phyloP scores from a whole-genome alignment of 139 green algal species.

The Chlamydomonas sp. region DNA sequence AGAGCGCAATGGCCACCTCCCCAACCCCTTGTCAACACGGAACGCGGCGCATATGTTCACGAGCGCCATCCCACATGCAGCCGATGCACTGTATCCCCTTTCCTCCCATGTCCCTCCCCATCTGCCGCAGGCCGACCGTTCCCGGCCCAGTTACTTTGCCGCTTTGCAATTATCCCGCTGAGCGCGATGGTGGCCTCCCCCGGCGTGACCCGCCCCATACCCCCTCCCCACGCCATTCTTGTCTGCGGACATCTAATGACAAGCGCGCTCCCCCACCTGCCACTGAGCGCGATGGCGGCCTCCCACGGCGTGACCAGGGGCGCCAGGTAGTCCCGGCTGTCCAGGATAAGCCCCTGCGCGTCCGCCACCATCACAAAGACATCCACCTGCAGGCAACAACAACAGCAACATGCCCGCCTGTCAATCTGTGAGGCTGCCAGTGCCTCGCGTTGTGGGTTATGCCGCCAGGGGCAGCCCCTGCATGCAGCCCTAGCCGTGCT shows the following conservation, averaged over 20 bases:
- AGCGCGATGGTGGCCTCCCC: conserved; percentile 86
- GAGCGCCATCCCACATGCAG: no score
- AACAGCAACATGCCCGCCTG: background rate
- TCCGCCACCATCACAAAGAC: conserved; percentile 84
- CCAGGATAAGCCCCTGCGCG: conserved; percentile 77
- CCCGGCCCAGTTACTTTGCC: no score
- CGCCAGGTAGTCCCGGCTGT: conserved; percentile 89
- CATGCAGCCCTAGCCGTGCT: no score
- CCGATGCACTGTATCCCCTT: no score
- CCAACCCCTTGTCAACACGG: no score
- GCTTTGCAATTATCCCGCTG: background rate
- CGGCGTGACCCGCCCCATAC: conserved; percentile 73
- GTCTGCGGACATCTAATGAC: background rate
- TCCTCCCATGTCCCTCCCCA: no score
- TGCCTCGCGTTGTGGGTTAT: no score
- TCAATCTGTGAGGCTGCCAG: conserved; percentile 42
- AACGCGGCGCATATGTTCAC: no score
- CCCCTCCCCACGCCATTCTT: background rate
- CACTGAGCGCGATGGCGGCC: conserved; percentile 76
- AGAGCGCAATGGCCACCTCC: no score
- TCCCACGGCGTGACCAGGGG: conserved; percentile 94
- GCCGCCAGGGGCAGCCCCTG: no score
- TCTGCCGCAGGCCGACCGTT: no score
- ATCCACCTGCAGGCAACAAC: conserved; percentile 47
- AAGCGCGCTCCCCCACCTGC: conserved; percentile 10